Evolutionary conservation across 805 yeast genomes (phyloP), one percentile per base, ranked within the genome.

Genomic region (Metschnikowia orientalis): DNA sequence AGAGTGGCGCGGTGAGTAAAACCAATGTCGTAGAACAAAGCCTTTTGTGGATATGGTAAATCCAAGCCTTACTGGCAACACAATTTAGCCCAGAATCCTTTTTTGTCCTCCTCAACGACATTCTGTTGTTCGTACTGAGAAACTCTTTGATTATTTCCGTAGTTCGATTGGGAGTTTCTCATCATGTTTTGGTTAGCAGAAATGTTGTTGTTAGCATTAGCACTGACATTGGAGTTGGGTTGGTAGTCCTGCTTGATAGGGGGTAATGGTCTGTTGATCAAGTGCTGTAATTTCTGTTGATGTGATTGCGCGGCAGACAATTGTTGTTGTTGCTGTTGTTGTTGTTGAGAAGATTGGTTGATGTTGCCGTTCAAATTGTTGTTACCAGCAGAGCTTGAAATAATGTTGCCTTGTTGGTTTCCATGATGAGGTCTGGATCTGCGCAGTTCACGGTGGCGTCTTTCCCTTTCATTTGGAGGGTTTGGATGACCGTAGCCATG

Each of bases 401-500:
- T 35, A 23, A 30, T 34, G 30, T 37, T 37, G 16, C 41, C 41
- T 18, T 30, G 44, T 26, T 34, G 47, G 8, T 35, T 14, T 12
- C 36, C 12, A 29, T 55, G 61, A 37, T 60, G 67, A 26, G 63
- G 69, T 43, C 69, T 60, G 38, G 56, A 53, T 49, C 70, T 58
- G 49, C 72, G 59, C 52, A 62, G 71, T 28, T 66, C 71, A 36
- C 71, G 61, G 39, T 63, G 70, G 42, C 71, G 63, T 50, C 72
- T 56, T 25, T 64, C 70, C 26, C 71, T 50, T 20, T 67, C 72
- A 39, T 65, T 65, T 9, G 72, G 71, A 16, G 81, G 81, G 40
- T 67, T 75, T 32, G 84, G 82, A 53, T 78, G 77, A 17, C 92
- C 92, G 53, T 83, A 83, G 4, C 94, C 94, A 54, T 83, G 87